Conservation (phyloP, 257 asterid genomes). For the Thymus mandschuricus region DNA sequence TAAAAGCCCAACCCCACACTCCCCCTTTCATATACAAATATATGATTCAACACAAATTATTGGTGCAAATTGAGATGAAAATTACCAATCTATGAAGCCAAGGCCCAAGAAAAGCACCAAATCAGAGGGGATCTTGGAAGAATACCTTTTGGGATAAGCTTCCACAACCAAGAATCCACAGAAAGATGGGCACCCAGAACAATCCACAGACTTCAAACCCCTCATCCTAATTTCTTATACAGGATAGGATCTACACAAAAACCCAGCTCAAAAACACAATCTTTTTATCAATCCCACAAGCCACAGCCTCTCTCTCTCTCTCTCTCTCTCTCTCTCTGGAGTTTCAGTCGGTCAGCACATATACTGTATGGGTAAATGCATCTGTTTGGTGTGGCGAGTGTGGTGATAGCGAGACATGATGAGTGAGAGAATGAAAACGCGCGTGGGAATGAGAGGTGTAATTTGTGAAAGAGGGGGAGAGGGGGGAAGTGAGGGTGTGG, state of each 20-base stretch:
- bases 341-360: conserved; percentile 19
- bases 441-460: background rate
- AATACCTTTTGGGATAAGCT: conserved; percentile 97
- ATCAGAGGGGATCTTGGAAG: conserved; percentile 96
- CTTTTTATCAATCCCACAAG: conserved; percentile 8
- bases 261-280: background rate
- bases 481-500: conserved; percentile 5
- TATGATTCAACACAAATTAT: conserved; percentile 13
- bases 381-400: conserved; percentile 14
- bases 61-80: background rate
- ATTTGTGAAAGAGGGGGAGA: background rate
- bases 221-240: conserved; percentile 36
- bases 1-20: conserved; percentile 27
- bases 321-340: background rate
- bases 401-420: conserved; percentile 35
- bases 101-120: conserved; percentile 95
- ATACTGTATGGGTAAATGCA: conserved; percentile 8
- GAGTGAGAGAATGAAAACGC: conserved; percentile 34
- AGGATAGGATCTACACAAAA: conserved; percentile 8
- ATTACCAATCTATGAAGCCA: conserved; percentile 98
- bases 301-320: no score
- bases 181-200: conserved; percentile 49
- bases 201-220: conserved; percentile 63
- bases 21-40: conserved; percentile 18
- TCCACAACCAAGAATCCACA: conserved; percentile 84